A percentile compares a stretch with the other conserved stretches of the same genome.
These are phyloP conservation scores for Albizia julibrissin DNA, from an alignment of 306 rosid species.

Conservation along the genomic window DNA sequence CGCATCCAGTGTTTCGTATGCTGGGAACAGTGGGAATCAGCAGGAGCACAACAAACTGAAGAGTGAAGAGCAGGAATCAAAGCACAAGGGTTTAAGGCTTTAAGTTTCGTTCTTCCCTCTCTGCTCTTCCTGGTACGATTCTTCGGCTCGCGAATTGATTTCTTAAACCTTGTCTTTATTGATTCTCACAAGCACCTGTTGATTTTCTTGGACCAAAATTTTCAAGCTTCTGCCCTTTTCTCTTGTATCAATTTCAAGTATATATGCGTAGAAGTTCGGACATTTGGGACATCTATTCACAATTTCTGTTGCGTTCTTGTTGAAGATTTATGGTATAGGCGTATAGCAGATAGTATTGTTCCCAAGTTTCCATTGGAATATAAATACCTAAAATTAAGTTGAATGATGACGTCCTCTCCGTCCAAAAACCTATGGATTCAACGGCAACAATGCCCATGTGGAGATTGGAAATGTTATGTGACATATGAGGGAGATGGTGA, in stretches of 20 bases:
- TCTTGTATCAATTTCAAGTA: constrained; percentile 10
- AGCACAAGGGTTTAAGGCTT: constrained; percentile 40
- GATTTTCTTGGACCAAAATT: neutral
- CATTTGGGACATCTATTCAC: neutral
- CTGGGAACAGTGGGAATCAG: neutral
- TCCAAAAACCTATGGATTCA: constrained; percentile 82
- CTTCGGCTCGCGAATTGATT: neutral
- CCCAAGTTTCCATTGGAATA: constrained; percentile 4
- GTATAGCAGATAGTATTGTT: neutral
- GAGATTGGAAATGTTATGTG: constrained; percentile 95
- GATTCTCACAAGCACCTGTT: neutral
- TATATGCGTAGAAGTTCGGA: neutral
- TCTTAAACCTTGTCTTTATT: neutral
- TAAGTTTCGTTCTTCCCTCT: neutral
- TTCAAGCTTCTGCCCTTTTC: neutral
- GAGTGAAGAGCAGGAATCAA: constrained; percentile 23
- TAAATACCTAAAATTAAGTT: constrained; percentile 10
- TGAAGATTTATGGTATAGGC: neutral
- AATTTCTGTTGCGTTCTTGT: neutral
- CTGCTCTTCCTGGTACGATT: constrained; percentile 36
- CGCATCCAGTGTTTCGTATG: neutral
- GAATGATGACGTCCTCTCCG: constrained; percentile 58
- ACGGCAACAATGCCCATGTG: constrained; percentile 95
- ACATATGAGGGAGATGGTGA: constrained; percentile 70
- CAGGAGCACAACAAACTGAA: neutral